Conservation (phyloP, 768 basidiomycete genomes). For the Rhodocollybia butyracea region DNA sequence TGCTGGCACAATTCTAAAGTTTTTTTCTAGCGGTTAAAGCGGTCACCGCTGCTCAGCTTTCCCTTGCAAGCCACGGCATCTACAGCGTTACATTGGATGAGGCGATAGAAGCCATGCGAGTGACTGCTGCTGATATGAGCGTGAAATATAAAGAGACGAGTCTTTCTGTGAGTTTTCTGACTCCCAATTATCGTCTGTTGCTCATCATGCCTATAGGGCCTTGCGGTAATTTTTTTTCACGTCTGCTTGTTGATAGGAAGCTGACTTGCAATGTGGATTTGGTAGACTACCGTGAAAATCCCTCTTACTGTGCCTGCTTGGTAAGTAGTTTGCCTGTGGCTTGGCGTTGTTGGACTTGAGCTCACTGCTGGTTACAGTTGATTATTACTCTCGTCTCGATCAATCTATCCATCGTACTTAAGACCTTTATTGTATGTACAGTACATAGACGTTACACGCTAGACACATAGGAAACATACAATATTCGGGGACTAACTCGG, state of each 20-base stretch:
- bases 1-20: not conserved
- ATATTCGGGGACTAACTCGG: too few relatives aligned
- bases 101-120: constrained; percentile 91
- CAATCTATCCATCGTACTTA: too few relatives aligned
- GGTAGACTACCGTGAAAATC: constrained; percentile 56
- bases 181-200: not conserved
- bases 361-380: too few relatives aligned
- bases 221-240: not conserved
- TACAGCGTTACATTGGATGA: constrained; percentile 90
- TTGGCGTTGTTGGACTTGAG: too few relatives aligned
- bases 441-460: too few relatives aligned
- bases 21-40: constrained; percentile 75
- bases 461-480: too few relatives aligned
- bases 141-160: constrained; percentile 95
- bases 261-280: not conserved
- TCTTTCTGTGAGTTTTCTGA: constrained; percentile 60
- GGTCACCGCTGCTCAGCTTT: constrained; percentile 89
- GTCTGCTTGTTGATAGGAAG: not conserved
- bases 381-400: too few relatives aligned
- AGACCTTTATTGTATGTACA: too few relatives aligned
- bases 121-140: constrained; percentile 94
- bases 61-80: constrained; percentile 87
- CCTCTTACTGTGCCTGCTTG: constrained; percentile 85
- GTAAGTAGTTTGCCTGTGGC: constrained; percentile 26
- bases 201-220: not conserved